These are phyloP conservation scores for Clathrospora elynae DNA, from an alignment of 2,329 filamentous ascomycete genomes.

Conservation along the genomic window DNA sequence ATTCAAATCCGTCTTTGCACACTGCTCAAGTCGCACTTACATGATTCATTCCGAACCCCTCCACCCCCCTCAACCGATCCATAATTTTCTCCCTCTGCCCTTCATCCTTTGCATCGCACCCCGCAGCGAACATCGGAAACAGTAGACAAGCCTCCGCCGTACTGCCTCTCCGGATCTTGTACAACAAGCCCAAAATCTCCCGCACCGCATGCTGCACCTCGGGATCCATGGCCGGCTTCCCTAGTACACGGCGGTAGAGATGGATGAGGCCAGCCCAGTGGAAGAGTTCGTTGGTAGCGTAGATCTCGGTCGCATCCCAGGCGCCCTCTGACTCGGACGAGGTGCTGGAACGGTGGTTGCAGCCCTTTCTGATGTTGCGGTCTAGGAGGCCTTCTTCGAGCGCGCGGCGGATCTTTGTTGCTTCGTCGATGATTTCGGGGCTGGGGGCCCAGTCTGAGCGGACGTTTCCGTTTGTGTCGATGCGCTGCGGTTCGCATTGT, in stretches of 20 bases:
- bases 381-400: constrained; percentile 60
- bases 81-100: constrained; percentile 65
- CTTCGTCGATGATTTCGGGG: constrained; percentile 59
- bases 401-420: constrained; percentile 64
- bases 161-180: constrained; percentile 66
- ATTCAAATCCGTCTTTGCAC: neutral
- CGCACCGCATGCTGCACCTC: constrained; percentile 68
- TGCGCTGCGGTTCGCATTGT: constrained; percentile 68
- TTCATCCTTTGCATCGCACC: constrained; percentile 69
- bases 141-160: constrained; percentile 75
- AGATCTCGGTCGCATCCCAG: constrained; percentile 67
- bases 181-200: constrained; percentile 67
- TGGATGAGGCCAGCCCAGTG: constrained; percentile 80
- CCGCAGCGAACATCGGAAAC: constrained; percentile 83
- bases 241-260: constrained; percentile 73
- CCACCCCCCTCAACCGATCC: constrained; percentile 68
- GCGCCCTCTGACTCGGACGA: constrained; percentile 48
- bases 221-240: constrained; percentile 60
- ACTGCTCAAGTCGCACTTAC: constrained; percentile 54
- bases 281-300: constrained; percentile 76
- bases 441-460: constrained; percentile 64
- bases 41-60: constrained; percentile 77
- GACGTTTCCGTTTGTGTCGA: constrained; percentile 59
- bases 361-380: constrained; percentile 47
- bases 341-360: constrained; percentile 48